Evolutionary conservation across 2,329 filamentous ascomycete genomes (phyloP), one percentile per base, ranked within the genome.

Genomic region (Penicillium sp.): DNA sequence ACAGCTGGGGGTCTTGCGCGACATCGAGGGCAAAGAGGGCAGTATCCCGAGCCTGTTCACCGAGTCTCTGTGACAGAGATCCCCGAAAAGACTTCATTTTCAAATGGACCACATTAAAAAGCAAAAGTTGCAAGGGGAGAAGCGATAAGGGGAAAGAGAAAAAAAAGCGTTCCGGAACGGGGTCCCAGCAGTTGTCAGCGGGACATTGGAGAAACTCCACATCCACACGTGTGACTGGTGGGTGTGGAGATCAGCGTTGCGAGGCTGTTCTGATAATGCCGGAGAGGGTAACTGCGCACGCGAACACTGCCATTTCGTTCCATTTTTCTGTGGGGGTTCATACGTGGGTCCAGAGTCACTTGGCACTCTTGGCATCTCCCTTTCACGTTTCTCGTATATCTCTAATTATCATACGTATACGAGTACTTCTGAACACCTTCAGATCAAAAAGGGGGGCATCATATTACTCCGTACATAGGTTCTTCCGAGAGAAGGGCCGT

Each of bases 1-100:
- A 54, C 2, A 45, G 18, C n/a, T 59, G 57, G 13, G 55, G 55
- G 10, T 52, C 57, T 57, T 34, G 52, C 21, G 49, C 49, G 32
- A 59, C 32, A 22, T 43, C 24, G 22, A 59, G 13, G 18, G 39
- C 45, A 14, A 49, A 42, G 31, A 45, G 8, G 31, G 36, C 51
- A 27, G 43, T 24, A n/a, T 40, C 52, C 43, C 43, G 32, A 32
- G 52, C 22, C 21, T 47, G 46, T 4, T 36, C 42, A 7, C 43
- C 38, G 22, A 56, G 43, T n/a, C 40, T 31, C 10, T 51, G 39
- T 38, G 44, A 32, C 9, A 48, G 29, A 29, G 27, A 47, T 31
- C 39, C 49, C 46, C 31, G 27, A 9, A 43, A 10, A 22, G 54
- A 46, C 38, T 54, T 49, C 54, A 59, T 59, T n/a, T 40, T 47